phyloP scores from a whole-genome alignment of 352 stramenopile genomes.

The Phytophthora agathidicida region DNA sequence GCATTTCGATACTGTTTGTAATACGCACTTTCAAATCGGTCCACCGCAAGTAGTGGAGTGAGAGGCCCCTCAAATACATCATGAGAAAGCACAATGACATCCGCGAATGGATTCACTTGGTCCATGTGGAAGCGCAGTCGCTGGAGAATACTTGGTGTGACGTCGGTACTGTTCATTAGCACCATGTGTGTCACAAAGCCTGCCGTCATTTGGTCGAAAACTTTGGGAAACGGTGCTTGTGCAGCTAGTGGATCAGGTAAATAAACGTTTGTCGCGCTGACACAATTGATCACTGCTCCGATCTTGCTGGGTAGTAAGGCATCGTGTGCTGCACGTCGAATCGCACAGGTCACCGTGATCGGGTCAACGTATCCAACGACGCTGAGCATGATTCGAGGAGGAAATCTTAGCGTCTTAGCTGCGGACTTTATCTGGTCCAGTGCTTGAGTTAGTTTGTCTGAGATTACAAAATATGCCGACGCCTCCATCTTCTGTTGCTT shows the following conservation, averaged over 20 bases:
- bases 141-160: conserved; percentile 41
- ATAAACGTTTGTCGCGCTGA: conserved; percentile 65
- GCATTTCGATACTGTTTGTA: conserved; percentile 57
- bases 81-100: conserved; percentile 67
- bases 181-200: conserved; percentile 74
- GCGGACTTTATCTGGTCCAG: conserved; percentile 24
- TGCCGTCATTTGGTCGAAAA: conserved; percentile 71
- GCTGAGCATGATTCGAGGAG: conserved; percentile 56
- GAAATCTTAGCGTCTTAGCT: conserved; percentile 23
- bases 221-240: conserved; percentile 54
- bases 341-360: conserved; percentile 47
- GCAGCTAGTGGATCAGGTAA: conserved; percentile 42
- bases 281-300: conserved; percentile 51
- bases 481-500: conserved; percentile 40
- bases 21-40: conserved; percentile 67
- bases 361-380: conserved; percentile 66
- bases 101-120: conserved; percentile 70
- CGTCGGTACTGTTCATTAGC: conserved; percentile 58
- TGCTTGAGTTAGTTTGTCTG: conserved; percentile 20
- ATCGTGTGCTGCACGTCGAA: conserved; percentile 34
- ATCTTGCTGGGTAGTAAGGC: conserved; percentile 44
- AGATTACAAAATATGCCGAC: conserved; percentile 28
- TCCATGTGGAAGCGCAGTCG: conserved; percentile 73
- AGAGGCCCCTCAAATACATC: conserved; percentile 71
- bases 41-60: conserved; percentile 52